A percentile compares a stretch with the other conserved stretches of the same genome.
These are phyloP conservation scores for Rhizopogon salebrosus DNA, from an alignment of 768 basidiomycete species.

Conservation along the genomic window DNA sequence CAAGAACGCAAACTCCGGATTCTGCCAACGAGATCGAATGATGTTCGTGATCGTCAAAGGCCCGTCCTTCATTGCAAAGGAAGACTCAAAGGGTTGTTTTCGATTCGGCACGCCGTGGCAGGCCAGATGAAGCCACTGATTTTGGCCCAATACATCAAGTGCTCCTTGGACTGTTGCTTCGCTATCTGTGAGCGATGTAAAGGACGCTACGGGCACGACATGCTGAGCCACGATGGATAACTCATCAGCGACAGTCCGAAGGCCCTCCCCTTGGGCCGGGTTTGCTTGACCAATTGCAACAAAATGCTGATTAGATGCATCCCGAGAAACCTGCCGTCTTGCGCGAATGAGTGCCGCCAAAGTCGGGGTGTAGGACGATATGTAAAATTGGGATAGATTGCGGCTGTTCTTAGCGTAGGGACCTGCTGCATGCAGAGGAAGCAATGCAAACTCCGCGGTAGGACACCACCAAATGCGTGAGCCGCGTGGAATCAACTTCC, in stretches of 20 bases:
- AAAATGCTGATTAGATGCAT: neutral
- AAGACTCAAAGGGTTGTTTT: conserved; percentile 9
- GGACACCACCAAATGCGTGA: conserved; percentile 10
- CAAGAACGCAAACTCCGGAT: conserved; percentile 7
- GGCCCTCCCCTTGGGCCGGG: neutral
- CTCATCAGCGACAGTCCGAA: too few species aligned
- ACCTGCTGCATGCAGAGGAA: conserved; percentile 10
- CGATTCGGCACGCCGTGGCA: conserved; percentile 11
- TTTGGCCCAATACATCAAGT: neutral
- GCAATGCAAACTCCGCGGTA: conserved; percentile 1
- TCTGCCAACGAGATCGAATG: neutral
- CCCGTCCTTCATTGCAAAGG: neutral
- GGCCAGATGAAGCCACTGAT: conserved; percentile 14
- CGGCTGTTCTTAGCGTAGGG: neutral
- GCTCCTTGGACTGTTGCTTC: neutral
- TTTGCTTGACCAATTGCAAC: conserved; percentile 4
- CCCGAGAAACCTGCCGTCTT: neutral
- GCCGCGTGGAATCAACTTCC: neutral
- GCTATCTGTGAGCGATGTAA: neutral
- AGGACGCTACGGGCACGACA: neutral
- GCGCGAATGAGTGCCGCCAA: conserved; percentile 7
- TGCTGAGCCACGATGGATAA: too few species aligned
- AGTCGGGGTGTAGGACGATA: conserved; percentile 9
- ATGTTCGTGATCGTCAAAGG: neutral
- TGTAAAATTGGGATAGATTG: neutral